Conservation (phyloP, 1,284 basidiomycete genomes). For the Boletus smithii region DNA sequence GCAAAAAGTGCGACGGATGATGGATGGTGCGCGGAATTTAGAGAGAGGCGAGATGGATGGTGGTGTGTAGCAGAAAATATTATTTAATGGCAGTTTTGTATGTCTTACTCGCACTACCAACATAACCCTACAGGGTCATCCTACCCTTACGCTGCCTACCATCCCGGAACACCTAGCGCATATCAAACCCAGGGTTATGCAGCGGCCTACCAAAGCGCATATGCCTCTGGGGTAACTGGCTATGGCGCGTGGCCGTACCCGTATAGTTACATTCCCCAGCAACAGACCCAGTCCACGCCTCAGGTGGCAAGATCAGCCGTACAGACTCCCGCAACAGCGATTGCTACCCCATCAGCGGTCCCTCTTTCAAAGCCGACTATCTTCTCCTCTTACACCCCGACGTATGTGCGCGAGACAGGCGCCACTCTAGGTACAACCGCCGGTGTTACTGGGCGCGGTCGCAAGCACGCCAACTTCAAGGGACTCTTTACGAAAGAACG, state of each 20-base stretch:
- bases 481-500: conserved; percentile 77
- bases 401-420: conserved; percentile 52
- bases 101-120: conserved; percentile 38
- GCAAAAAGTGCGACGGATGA: conserved; percentile 64
- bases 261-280: conserved; percentile 52
- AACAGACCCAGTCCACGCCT: conserved; percentile 33
- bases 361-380: conserved; percentile 31
- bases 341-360: conserved; percentile 17
- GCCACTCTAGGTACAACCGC: conserved; percentile 33
- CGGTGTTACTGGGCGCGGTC: conserved; percentile 44
- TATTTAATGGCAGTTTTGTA: conserved; percentile 9
- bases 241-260: conserved; percentile 59
- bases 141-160: conserved; percentile 54
- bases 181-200: conserved; percentile 41
- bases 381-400: conserved; percentile 54
- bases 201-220: conserved; percentile 44
- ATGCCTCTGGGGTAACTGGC: conserved; percentile 44
- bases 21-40: conserved; percentile 65
- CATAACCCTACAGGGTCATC: conserved; percentile 44
- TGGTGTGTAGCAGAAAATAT: background rate
- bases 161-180: conserved; percentile 37
- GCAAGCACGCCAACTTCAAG: conserved; percentile 62
- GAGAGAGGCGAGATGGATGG: conserved; percentile 46
- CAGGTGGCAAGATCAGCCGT: conserved; percentile 36
- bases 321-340: conserved; percentile 30